Evolutionary conservation across 768 basidiomycete genomes (phyloP).

Genomic region (Lanmaoa rubissima): DNA sequence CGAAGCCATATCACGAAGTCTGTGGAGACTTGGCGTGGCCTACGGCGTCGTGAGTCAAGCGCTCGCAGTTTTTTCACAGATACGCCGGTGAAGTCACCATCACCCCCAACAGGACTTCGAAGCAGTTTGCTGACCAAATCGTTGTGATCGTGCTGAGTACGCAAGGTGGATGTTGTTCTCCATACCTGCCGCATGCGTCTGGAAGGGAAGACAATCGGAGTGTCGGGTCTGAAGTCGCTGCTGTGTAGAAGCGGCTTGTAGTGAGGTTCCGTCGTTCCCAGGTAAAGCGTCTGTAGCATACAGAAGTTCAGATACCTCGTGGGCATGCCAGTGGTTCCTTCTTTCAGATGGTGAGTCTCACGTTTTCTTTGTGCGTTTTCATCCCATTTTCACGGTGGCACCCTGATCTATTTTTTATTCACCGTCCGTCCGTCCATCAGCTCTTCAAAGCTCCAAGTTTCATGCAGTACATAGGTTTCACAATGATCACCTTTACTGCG

Average conservation of each 20-base stretch:
- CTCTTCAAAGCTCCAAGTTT: neutral
- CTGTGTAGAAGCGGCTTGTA: constrained; percentile 75
- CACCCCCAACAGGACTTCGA: no score
- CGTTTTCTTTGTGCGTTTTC: neutral
- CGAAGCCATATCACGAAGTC: no score
- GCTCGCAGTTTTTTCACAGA: no score
- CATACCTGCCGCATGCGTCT: constrained; percentile 50
- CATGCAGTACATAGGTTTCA: constrained; percentile 56
- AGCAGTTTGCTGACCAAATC: no score
- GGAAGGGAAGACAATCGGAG: constrained; percentile 38
- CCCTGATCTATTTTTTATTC: neutral
- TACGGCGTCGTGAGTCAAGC: no score
- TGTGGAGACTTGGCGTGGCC: no score
- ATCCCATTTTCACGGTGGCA: neutral
- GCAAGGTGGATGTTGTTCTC: constrained; percentile 83
- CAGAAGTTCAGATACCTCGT: constrained; percentile 63
- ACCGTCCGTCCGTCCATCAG: neutral
- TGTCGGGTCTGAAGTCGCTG: constrained; percentile 48
- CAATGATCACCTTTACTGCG: constrained; percentile 89
- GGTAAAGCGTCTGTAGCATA: constrained; percentile 71
- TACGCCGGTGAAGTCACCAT: no score
- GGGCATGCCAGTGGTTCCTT: constrained; percentile 76
- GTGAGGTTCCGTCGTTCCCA: constrained; percentile 73
- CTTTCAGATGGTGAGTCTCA: constrained; percentile 75
- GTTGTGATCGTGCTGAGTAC: constrained; percentile 84